Percentiles rank a stretch among this genome's conserved stretches.
These are phyloP conservation scores for Ulmus americana DNA, from an alignment of 331 rosid species.

Conservation along the genomic window DNA sequence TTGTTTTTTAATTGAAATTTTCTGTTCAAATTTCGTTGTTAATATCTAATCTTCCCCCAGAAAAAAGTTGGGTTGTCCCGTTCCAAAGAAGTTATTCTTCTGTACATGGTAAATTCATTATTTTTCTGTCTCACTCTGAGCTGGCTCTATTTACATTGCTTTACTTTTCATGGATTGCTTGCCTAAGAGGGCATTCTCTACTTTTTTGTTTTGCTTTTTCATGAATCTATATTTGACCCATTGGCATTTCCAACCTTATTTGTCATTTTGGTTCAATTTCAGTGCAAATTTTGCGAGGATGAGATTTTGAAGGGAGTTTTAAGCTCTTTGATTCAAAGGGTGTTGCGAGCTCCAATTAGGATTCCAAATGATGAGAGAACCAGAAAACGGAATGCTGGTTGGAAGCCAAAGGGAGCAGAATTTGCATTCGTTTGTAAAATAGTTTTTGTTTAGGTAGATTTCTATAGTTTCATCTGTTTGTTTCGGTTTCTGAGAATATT, in stretches of 20 bases:
- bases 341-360: slow-evolving; percentile 26
- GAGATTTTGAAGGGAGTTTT: slow-evolving; percentile 28
- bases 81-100: slow-evolving; percentile 29
- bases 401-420: slow-evolving; percentile 7
- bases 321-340: slow-evolving; percentile 33
- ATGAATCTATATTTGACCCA: slow-evolving; percentile 1
- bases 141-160: slow-evolving; percentile 13
- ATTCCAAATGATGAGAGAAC: slow-evolving; percentile 54
- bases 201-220: slow-evolving; percentile 21
- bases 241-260: slow-evolving; percentile 20
- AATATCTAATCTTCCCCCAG: slow-evolving; percentile 4
- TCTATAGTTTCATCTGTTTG: slow-evolving; percentile 8
- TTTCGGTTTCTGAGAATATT: not conserved
- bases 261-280: slow-evolving; percentile 1
- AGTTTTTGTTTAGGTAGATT: slow-evolving; percentile 42
- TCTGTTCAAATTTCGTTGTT: slow-evolving; percentile 2
- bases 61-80: slow-evolving; percentile 6
- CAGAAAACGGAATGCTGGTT: slow-evolving; percentile 27
- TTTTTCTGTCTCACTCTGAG: not conserved
- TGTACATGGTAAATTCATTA: slow-evolving; percentile 44
- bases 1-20: not conserved
- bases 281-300: slow-evolving; percentile 28
- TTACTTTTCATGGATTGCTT: slow-evolving; percentile 33
- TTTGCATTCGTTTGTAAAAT: slow-evolving; percentile 32
- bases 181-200: slow-evolving; percentile 48